phyloP scores from a whole-genome alignment of 129 eudicot species.

The Kitagawia praeruptora region DNA sequence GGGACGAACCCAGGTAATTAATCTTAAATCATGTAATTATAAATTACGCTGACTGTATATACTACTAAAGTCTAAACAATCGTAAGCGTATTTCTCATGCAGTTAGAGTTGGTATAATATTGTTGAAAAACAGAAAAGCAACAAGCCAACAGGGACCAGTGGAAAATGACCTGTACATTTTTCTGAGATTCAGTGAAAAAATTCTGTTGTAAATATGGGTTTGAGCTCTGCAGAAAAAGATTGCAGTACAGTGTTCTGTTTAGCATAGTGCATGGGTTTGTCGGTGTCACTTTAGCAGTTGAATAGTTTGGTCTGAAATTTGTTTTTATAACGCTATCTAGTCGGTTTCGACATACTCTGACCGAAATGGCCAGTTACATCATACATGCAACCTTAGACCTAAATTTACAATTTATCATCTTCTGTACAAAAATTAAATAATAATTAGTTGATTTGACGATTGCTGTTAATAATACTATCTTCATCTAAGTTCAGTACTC shows the following conservation, averaged over 20 bases:
- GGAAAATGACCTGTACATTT: not conserved
- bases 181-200: not conserved
- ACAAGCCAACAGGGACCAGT: not conserved
- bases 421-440: not conserved
- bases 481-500: not conserved
- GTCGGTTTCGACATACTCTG: not conserved
- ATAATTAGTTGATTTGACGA: not conserved
- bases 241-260: not conserved
- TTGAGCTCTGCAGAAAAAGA: not conserved
- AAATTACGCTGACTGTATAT: not conserved
- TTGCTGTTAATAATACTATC: not conserved
- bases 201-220: not conserved
- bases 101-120: not conserved
- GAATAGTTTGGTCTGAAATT: not conserved
- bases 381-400: not conserved
- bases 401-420: not conserved
- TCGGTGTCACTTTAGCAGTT: not conserved
- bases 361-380: not conserved
- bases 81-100: not conserved
- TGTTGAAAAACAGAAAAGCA: not conserved
- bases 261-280: not conserved
- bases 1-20: constrained; percentile 75
- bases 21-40: not conserved
- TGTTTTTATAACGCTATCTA: not conserved
- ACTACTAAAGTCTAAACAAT: not conserved